A percentile compares a stretch with the other conserved stretches of the same genome.
These are phyloP conservation scores for Penicillium cosmopolitanum DNA, from an alignment of 495 filamentous ascomycete species.

Conservation along the genomic window DNA sequence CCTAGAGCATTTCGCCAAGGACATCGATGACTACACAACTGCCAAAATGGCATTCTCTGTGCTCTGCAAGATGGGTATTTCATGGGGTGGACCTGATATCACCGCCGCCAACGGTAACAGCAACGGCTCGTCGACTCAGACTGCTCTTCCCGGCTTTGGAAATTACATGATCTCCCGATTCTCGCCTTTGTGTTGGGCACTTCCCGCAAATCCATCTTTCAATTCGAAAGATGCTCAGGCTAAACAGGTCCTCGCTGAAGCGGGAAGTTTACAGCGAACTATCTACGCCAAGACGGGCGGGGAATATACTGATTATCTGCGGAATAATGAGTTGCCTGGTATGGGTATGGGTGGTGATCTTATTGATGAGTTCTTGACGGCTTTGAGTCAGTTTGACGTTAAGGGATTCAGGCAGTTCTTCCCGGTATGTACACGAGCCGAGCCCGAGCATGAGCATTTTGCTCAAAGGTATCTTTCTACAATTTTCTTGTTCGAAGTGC, in stretches of 20 bases:
- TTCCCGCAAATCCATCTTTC: constrained; percentile 75
- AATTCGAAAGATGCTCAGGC: constrained; percentile 82
- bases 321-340: constrained; percentile 52
- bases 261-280: constrained; percentile 78
- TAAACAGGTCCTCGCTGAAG: constrained; percentile 81
- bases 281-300: constrained; percentile 85
- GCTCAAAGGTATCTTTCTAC: neutral
- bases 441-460: too few species aligned
- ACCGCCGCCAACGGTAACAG: constrained; percentile 46
- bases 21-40: constrained; percentile 72
- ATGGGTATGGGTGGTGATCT: constrained; percentile 58
- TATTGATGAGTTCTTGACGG: constrained; percentile 58
- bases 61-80: constrained; percentile 72
- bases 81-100: constrained; percentile 85
- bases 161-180: constrained; percentile 86
- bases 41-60: constrained; percentile 85
- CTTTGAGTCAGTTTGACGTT: constrained; percentile 52
- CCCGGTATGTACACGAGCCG: constrained; percentile 36
- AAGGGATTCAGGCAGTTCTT: constrained; percentile 62
- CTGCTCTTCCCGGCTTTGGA: constrained; percentile 85
- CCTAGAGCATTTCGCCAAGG: constrained; percentile 80
- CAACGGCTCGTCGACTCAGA: constrained; percentile 33
- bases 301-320: constrained; percentile 60
- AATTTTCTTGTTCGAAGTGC: neutral
- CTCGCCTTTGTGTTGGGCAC: constrained; percentile 83